Evolutionary conservation across 768 basidiomycete species (phyloP).

Genomic region (Obba rivulosa): DNA sequence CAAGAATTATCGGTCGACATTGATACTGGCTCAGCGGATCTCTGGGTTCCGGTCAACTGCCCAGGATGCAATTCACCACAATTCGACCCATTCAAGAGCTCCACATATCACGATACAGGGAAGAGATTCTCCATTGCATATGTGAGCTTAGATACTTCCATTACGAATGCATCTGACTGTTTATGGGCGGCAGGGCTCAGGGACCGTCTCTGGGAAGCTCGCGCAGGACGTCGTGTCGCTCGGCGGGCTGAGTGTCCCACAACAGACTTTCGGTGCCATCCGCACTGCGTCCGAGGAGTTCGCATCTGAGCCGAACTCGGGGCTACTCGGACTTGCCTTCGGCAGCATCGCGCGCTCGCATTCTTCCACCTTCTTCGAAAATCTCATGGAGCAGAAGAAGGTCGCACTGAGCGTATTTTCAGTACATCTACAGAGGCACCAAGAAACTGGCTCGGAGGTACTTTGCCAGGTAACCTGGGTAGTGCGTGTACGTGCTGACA

Average conservation of each 20-base stretch:
- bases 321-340: slow-evolving; percentile 61
- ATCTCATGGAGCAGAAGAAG: slow-evolving; percentile 38
- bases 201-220: slow-evolving; percentile 44
- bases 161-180: not conserved
- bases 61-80: slow-evolving; percentile 30
- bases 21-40: slow-evolving; percentile 66
- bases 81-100: slow-evolving; percentile 36
- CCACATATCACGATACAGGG: slow-evolving; percentile 31
- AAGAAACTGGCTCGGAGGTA: slow-evolving; percentile 45
- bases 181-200: slow-evolving; percentile 39
- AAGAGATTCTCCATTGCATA: slow-evolving; percentile 37
- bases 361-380: slow-evolving; percentile 60
- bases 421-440: slow-evolving; percentile 45
- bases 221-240: slow-evolving; percentile 47
- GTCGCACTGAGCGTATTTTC: slow-evolving; percentile 48
- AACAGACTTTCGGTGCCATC: slow-evolving; percentile 57
- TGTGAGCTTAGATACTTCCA: slow-evolving; percentile 26
- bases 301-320: slow-evolving; percentile 44
- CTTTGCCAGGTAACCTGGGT: slow-evolving; percentile 3
- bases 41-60: slow-evolving; percentile 50
- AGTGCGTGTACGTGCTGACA: not conserved
- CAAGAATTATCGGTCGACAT: slow-evolving; percentile 53
- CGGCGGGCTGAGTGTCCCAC: slow-evolving; percentile 36
- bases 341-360: slow-evolving; percentile 42
- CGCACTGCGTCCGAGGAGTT: slow-evolving; percentile 44